Evolutionary conservation across 345 rosid genomes (phyloP).

Genomic region (Streptanthus diversifolius): DNA sequence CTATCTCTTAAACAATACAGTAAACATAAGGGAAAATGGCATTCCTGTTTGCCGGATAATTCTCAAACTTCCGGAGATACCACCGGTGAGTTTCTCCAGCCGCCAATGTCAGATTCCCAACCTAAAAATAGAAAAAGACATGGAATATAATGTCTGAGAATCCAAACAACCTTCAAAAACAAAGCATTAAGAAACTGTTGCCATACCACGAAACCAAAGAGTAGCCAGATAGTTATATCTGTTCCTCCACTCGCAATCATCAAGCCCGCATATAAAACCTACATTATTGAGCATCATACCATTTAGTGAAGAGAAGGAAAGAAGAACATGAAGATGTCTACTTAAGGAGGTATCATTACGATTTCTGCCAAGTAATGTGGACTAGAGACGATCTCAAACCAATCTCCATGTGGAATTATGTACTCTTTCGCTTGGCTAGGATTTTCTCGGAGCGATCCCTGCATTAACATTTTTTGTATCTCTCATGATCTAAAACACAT

Average conservation of each 20-base stretch:
- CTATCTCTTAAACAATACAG: conserved; percentile 14
- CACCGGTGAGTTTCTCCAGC: conserved; percentile 76
- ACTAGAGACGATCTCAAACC: conserved; percentile 75
- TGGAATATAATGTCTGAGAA: background rate
- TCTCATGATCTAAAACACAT: conserved; percentile 8
- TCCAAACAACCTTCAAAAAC: conserved; percentile 6
- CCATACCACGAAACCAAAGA: conserved; percentile 58
- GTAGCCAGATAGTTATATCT: conserved; percentile 62
- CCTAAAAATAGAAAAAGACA: conserved; percentile 38
- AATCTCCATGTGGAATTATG: conserved; percentile 62
- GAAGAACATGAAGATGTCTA: background rate
- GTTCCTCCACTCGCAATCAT: conserved; percentile 71
- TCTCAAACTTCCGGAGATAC: conserved; percentile 61
- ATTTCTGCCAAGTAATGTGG: conserved; percentile 86
- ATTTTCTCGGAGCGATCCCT: conserved; percentile 55
- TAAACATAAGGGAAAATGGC: conserved; percentile 53
- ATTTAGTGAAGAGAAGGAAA: background rate
- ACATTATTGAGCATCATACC: background rate
- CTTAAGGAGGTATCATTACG: conserved; percentile 29
- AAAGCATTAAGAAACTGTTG: background rate
- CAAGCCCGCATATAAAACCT: conserved; percentile 70
- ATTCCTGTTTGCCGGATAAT: conserved; percentile 50
- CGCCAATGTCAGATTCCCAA: conserved; percentile 53
- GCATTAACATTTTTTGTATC: background rate
- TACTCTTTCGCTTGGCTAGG: conserved; percentile 40